Evolutionary conservation across 495 filamentous ascomycete species (phyloP).

Genomic region (Penicillium robsamsonii): DNA sequence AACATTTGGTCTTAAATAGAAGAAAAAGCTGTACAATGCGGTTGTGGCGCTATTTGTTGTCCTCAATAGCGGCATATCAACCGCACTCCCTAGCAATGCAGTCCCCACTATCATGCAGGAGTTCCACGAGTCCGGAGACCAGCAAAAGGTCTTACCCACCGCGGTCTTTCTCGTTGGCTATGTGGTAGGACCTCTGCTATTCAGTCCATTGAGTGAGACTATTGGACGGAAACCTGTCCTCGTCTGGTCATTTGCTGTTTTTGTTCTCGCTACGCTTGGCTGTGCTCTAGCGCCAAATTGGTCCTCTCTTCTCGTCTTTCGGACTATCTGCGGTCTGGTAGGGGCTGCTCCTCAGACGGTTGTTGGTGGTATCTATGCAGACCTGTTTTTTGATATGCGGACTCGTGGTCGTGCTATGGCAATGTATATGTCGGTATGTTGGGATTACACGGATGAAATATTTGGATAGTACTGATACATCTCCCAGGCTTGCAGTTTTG

Average conservation of each 20-base stretch:
- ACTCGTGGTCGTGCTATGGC: conserved; percentile 68
- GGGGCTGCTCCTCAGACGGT: conserved; percentile 68
- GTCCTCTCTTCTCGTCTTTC: conserved; percentile 63
- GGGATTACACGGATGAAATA: background rate
- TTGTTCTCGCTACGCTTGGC: conserved; percentile 65
- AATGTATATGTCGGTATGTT: conserved; percentile 65
- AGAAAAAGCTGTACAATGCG: conserved; percentile 58
- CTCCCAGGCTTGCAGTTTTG: conserved; percentile 58
- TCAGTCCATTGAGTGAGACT: conserved; percentile 69
- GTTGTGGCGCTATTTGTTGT: conserved; percentile 58
- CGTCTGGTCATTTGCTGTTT: conserved; percentile 58
- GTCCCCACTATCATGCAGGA: conserved; percentile 50
- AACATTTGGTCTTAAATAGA: conserved; percentile 21
- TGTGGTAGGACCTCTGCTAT: conserved; percentile 61
- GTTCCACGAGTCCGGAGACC: conserved; percentile 34
- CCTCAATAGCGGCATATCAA: conserved; percentile 70
- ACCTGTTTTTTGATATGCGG: conserved; percentile 59
- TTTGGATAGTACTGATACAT: conserved; percentile 7
- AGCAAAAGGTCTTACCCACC: conserved; percentile 64
- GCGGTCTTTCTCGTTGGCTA: conserved; percentile 75
- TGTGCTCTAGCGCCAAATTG: conserved; percentile 69
- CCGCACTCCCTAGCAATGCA: conserved; percentile 65
- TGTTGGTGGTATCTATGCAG: conserved; percentile 71
- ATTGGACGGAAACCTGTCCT: conserved; percentile 66
- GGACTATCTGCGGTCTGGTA: conserved; percentile 61